Evolutionary conservation across 495 filamentous ascomycete species (phyloP).

Genomic region (Penicillium nucicola): DNA sequence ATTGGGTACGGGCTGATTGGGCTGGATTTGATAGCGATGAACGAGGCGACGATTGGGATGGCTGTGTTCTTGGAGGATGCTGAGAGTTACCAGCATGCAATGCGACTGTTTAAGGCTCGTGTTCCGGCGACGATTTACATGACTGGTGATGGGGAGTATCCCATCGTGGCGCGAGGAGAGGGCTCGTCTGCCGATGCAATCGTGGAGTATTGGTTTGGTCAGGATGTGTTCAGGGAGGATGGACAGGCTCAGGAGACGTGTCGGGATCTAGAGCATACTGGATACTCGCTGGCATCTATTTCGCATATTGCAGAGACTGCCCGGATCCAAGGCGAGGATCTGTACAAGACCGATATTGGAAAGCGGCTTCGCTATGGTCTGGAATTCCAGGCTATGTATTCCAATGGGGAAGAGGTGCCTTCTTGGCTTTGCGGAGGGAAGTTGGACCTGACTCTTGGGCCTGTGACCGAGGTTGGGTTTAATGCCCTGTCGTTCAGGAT

Average conservation of each 20-base stretch:
- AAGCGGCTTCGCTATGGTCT: slow-evolving; percentile 17
- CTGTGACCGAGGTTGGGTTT: slow-evolving; percentile 24
- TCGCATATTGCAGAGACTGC: slow-evolving; percentile 24
- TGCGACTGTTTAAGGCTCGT: slow-evolving; percentile 18
- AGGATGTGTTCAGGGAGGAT: slow-evolving; percentile 6
- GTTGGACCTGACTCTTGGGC: not conserved
- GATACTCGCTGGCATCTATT: slow-evolving; percentile 23
- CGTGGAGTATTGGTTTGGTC: slow-evolving; percentile 10
- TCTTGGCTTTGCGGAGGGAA: slow-evolving; percentile 17
- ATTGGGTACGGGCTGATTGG: too few relatives aligned
- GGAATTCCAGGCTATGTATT: slow-evolving; percentile 19
- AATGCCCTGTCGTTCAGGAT: slow-evolving; percentile 19
- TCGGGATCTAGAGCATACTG: slow-evolving; percentile 24
- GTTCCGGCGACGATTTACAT: slow-evolving; percentile 27
- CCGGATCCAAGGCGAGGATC: slow-evolving; percentile 25
- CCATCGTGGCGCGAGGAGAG: not conserved
- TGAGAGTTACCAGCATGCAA: slow-evolving; percentile 17
- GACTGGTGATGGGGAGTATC: slow-evolving; percentile 10
- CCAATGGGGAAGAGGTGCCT: slow-evolving; percentile 8
- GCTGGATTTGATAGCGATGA: slow-evolving; percentile 15
- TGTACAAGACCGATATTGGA: slow-evolving; percentile 17
- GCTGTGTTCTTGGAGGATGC: slow-evolving; percentile 25
- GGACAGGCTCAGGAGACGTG: slow-evolving; percentile 27
- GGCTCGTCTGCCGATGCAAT: not conserved
- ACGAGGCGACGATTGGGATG: slow-evolving; percentile 23